Percentiles rank a stretch among this genome's conserved stretches.
Conservation (phyloP, 495 filamentous ascomycete genomes). For the Tuber microsphaerosporum region DNA sequence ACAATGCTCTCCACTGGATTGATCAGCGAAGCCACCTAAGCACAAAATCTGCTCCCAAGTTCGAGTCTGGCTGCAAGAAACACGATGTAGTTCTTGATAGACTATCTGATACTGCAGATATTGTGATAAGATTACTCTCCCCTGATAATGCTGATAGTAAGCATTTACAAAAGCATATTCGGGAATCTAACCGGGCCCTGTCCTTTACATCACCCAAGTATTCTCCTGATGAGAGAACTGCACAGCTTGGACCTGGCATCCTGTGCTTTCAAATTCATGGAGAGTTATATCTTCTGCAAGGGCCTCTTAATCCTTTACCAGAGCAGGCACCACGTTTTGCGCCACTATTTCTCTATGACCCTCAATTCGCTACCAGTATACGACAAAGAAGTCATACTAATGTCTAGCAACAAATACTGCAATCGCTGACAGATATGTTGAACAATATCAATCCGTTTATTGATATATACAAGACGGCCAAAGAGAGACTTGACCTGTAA, state of each 20-base stretch:
- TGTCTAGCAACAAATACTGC: not conserved
- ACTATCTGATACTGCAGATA: not conserved
- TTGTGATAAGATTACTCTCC: not conserved
- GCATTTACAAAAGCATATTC: too few relatives aligned
- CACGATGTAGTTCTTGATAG: not conserved
- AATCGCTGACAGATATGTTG: not conserved
- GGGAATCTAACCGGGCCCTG: too few relatives aligned
- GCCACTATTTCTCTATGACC: too few relatives aligned
- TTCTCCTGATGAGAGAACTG: too few relatives aligned
- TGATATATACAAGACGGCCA: not conserved
- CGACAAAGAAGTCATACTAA: not conserved
- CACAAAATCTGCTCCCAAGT: not conserved
- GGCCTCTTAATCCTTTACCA: too few relatives aligned
- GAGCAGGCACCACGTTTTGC: too few relatives aligned
- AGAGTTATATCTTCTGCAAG: too few relatives aligned
- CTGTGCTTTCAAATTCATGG: too few relatives aligned
- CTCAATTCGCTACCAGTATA: too few relatives aligned
- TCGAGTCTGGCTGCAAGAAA: not conserved
- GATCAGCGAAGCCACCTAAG: not conserved
- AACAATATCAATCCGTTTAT: not conserved
- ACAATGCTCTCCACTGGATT: not conserved
- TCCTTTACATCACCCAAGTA: too few relatives aligned
- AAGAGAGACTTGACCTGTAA: not conserved
- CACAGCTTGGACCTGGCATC: too few relatives aligned
- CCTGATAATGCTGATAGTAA: too few relatives aligned